These are phyloP conservation scores for Crithidia bombi DNA, from an alignment of 208 protist species.

Conservation along the genomic window DNA sequence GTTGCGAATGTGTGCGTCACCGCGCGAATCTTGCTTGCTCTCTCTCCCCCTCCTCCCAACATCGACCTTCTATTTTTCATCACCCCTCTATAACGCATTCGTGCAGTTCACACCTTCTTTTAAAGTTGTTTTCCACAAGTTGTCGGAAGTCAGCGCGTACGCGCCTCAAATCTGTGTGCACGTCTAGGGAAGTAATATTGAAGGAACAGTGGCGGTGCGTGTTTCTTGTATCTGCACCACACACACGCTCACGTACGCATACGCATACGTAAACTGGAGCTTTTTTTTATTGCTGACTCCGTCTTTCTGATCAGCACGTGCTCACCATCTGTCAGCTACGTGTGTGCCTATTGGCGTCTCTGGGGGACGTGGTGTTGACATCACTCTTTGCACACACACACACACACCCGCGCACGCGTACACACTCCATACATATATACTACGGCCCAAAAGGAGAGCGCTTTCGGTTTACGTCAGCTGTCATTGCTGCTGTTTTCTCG, in stretches of 20 bases:
- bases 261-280: too few species aligned
- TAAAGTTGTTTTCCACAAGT: not conserved
- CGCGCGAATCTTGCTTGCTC: too few species aligned
- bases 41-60: too few species aligned
- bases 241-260: too few species aligned
- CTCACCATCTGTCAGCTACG: not conserved
- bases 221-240: not conserved
- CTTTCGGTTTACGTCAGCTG: too few species aligned
- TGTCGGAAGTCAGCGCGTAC: not conserved
- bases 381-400: too few species aligned
- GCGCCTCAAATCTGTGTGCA: not conserved
- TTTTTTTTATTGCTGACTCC: not conserved
- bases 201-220: too few species aligned
- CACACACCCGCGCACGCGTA: too few species aligned
- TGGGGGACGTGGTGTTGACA: not conserved
- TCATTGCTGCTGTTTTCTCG: too few species aligned
- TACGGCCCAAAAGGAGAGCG: too few species aligned
- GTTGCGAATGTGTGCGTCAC: not conserved
- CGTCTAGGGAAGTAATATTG: too few species aligned
- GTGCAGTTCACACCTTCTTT: not conserved
- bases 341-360: not conserved
- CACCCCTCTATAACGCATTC: not conserved
- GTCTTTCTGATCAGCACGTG: not conserved
- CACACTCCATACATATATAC: too few species aligned
- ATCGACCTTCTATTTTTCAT: constrained; percentile 9